Evolutionary conservation across 805 yeast species (phyloP).

Genomic region (Aciculoconidium aculeatum): DNA sequence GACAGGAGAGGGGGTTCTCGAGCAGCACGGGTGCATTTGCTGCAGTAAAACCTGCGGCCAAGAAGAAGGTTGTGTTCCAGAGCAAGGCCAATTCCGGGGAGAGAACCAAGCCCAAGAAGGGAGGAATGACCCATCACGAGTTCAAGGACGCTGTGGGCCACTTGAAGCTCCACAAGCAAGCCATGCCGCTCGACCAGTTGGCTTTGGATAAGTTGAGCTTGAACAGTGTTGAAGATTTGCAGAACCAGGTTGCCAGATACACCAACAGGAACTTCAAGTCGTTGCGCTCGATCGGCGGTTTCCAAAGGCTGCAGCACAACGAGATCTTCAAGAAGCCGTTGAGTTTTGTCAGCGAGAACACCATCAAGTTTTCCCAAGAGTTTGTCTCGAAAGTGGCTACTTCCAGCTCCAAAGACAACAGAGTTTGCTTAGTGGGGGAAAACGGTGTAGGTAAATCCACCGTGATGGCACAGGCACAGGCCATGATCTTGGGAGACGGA

Average conservation of each 20-base stretch:
- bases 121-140: conserved; percentile 38
- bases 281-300: conserved; percentile 53
- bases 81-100: conserved; percentile 8
- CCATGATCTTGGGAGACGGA: conserved; percentile 38
- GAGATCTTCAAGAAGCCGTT: conserved; percentile 61
- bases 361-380: conserved; percentile 33
- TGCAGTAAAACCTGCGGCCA: conserved; percentile 14
- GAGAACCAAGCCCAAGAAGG: conserved; percentile 23
- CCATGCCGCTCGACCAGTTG: conserved; percentile 16
- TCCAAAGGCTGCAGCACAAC: conserved; percentile 57
- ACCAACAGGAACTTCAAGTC: conserved; percentile 33
- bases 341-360: conserved; percentile 49
- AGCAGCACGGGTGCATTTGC: no score
- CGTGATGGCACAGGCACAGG: conserved; percentile 61
- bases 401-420: conserved; percentile 35
- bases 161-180: conserved; percentile 30
- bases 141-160: conserved; percentile 33
- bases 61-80: conserved; percentile 18
- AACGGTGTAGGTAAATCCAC: conserved; percentile 80
- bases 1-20: no score
- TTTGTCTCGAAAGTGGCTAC: conserved; percentile 31
- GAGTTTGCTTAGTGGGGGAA: conserved; percentile 58
- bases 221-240: conserved; percentile 7
- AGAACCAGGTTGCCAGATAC: conserved; percentile 27
- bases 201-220: conserved; percentile 10